Evolutionary conservation across 164 flowering plant genomes (phyloP).

Genomic region (Liriodendron chinense): DNA sequence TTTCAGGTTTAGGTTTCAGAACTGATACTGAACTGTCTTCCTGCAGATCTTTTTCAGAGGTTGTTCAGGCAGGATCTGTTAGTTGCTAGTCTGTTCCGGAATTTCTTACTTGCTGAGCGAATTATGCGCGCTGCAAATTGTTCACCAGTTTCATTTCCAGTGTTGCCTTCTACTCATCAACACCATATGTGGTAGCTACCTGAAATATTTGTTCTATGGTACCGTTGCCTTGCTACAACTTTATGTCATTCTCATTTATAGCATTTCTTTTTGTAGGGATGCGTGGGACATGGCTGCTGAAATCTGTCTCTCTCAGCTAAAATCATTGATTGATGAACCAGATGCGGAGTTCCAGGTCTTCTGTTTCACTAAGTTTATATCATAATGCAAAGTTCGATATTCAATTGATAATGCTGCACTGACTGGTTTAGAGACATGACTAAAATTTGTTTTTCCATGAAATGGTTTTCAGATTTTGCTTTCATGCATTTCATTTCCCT

Average conservation of each 20-base stretch:
- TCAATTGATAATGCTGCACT: not conserved
- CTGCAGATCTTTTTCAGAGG: constrained; percentile 93
- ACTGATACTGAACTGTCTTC: constrained; percentile 4
- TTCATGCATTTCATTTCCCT: not conserved
- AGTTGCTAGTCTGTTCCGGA: constrained; percentile 93
- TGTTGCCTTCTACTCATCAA: constrained; percentile 95
- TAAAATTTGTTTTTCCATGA: not conserved
- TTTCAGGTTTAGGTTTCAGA: not conserved
- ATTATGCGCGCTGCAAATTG: constrained; percentile 99
- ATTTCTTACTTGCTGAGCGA: constrained; percentile 94
- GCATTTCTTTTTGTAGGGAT: constrained; percentile 54
- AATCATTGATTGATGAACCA: constrained; percentile 67
- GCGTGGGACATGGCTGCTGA: constrained; percentile 99
- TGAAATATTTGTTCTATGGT: not conserved
- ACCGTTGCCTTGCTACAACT: constrained; percentile 3
- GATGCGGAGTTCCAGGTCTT: constrained; percentile 84
- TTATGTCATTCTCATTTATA: constrained; percentile 10
- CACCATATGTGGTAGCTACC: constrained; percentile 93
- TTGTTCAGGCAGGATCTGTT: constrained; percentile 92
- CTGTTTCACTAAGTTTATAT: not conserved
- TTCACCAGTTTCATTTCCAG: constrained; percentile 88
- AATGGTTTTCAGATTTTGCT: not conserved
- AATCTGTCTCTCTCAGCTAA: constrained; percentile 91
- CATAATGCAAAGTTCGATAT: not conserved
- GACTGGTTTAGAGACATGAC: not conserved